A percentile compares a stretch with the other conserved stretches of the same genome.
These are phyloP conservation scores for Populus ilicifolia DNA, from an alignment of 345 rosid species.

Conservation along the genomic window DNA sequence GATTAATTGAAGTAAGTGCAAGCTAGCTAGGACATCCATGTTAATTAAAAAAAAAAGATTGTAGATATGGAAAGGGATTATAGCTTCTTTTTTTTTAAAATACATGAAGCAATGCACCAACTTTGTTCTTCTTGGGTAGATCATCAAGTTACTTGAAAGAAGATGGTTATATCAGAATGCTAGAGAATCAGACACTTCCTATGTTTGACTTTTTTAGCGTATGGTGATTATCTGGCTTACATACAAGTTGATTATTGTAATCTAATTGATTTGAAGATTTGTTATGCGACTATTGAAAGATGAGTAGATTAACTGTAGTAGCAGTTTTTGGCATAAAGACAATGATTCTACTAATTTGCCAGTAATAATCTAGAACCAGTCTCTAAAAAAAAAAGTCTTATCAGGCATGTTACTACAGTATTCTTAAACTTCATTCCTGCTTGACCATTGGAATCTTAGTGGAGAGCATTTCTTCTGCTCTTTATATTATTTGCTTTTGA, in stretches of 20 bases:
- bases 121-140: neutral
- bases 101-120: neutral
- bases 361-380: neutral
- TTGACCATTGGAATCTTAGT: neutral
- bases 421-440: neutral
- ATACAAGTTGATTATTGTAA: neutral
- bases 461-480: neutral
- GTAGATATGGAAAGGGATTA: neutral
- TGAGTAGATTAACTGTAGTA: neutral
- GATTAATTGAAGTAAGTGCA: accelerated
- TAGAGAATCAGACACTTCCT: neutral
- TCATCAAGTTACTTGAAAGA: neutral
- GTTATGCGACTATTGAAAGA: neutral
- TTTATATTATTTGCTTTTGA: neutral
- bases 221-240: neutral
- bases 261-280: neutral
- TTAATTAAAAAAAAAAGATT: neutral
- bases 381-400: neutral
- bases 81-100: neutral
- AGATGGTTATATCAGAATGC: neutral
- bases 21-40: no score
- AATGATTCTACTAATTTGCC: neutral
- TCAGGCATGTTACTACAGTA: neutral
- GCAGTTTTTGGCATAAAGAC: neutral
- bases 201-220: neutral